phyloP scores from a whole-genome alignment of 2,329 filamentous ascomycete species.

The Colletotrichum magnum region DNA sequence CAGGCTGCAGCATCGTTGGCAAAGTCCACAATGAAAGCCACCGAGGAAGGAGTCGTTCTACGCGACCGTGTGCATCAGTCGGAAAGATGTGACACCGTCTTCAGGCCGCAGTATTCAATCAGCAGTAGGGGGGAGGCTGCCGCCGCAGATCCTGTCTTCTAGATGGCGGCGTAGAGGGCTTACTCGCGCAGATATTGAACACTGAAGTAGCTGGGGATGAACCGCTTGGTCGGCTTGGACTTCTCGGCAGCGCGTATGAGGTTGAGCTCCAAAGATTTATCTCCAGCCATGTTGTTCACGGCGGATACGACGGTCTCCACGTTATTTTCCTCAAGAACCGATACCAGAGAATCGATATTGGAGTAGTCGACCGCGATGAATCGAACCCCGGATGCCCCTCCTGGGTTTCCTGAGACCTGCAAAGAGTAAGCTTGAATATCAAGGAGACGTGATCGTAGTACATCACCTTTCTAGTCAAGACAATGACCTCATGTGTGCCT shows the following conservation, averaged over 20 bases:
- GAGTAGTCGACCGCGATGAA: slow-evolving; percentile 48
- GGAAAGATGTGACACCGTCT: background rate
- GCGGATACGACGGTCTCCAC: slow-evolving; percentile 61
- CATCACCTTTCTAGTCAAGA: slow-evolving; percentile 46
- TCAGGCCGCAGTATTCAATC: accelerated
- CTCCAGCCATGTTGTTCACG: slow-evolving; percentile 47
- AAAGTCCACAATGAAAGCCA: slow-evolving; percentile 60
- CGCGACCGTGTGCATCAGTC: slow-evolving; percentile 54
- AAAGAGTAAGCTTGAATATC: background rate
- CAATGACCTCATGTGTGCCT: slow-evolving; percentile 53
- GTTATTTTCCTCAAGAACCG: slow-evolving; percentile 50
- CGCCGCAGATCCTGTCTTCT: too few species aligned
- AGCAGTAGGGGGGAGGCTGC: too few species aligned
- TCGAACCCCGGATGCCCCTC: slow-evolving; percentile 41
- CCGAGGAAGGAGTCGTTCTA: slow-evolving; percentile 59
- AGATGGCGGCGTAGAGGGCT: slow-evolving; percentile 1
- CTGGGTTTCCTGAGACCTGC: slow-evolving; percentile 32
- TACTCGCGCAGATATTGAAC: slow-evolving; percentile 51
- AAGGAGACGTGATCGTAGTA: background rate
- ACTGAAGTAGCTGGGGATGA: slow-evolving; percentile 60
- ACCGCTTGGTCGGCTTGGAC: slow-evolving; percentile 54
- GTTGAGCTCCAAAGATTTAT: slow-evolving; percentile 50
- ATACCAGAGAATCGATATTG: slow-evolving; percentile 41
- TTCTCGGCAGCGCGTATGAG: slow-evolving; percentile 59
- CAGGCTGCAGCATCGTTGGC: slow-evolving; percentile 58